Conservation (phyloP, 225 moss, liverwort and hornwort species). For the Takakia lepidozioides region DNA sequence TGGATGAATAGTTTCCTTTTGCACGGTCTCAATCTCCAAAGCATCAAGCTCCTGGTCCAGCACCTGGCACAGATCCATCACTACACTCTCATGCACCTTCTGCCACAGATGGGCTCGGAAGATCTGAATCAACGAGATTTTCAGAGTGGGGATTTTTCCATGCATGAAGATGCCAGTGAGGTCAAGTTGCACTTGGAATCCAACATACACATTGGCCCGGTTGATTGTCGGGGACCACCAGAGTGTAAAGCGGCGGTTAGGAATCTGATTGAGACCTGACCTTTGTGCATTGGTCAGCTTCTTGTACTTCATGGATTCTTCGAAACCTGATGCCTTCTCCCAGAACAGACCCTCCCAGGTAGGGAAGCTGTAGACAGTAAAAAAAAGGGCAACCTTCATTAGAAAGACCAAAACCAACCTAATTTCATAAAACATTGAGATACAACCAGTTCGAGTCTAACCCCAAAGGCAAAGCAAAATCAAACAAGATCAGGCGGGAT, state of each 20-base stretch:
- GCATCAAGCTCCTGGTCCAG: conserved; percentile 99
- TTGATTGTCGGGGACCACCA: conserved; percentile 99
- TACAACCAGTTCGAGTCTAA: too few relatives aligned
- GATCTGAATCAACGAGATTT: conserved; percentile 98
- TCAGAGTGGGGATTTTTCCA: conserved; percentile 97
- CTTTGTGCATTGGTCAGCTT: conserved; percentile 97
- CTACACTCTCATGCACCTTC: conserved; percentile 99
- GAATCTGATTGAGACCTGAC: conserved; percentile 97
- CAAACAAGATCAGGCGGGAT: too few relatives aligned
- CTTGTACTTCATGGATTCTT: conserved; percentile 99
- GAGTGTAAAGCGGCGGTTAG: conserved; percentile 92
- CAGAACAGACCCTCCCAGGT: conserved; percentile 99
- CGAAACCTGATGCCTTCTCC: conserved; percentile 99
- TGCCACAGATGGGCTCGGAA: conserved; percentile 99
- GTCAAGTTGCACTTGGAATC: conserved; percentile 99
- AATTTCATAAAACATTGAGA: too few relatives aligned
- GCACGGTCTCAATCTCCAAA: conserved; percentile 96
- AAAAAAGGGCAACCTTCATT: too few relatives aligned
- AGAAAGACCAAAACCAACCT: too few relatives aligned
- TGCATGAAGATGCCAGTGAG: conserved; percentile 99
- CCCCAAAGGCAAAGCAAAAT: too few relatives aligned
- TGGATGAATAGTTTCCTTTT: conserved; percentile 98
- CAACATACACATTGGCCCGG: conserved; percentile 97
- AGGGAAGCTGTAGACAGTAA: conserved; percentile 49
- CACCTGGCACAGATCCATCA: conserved; percentile 99